Evolutionary conservation across 176 grass and related monocot species (phyloP), one percentile per base, ranked within the genome.

Genomic region (Hordeum marinum): DNA sequence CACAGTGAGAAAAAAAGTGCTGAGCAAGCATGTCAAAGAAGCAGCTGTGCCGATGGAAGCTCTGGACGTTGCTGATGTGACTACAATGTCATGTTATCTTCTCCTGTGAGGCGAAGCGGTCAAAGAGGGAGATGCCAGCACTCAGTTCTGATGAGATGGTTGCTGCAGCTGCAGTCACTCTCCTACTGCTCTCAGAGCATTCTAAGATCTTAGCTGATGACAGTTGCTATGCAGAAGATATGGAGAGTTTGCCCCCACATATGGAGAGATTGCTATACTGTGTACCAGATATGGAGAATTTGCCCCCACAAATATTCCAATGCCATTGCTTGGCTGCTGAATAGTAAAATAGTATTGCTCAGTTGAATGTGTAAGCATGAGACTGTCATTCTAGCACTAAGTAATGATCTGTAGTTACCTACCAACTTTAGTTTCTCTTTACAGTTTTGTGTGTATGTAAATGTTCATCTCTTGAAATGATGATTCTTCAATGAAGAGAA

Each of bases 381-480:
- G 11, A 79, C 23, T 87, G 35, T 57, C 68, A 66, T 24, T 39
- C 8, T 37, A 25, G 79, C 55, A 55, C 10, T 7, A 62, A 62
- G 10, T 62, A 62, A 12, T 62, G 23, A 15, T 45, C 32, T 34
- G 32, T 34, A 79, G 63, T 40, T 63, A 41, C 68, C 68, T 32
- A 25, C 27, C 66, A 68, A 9, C 23, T 87, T 35, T 60, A 14
- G 3, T 77, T 25, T 55, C 20, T 6, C 34, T 18, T 46, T 64
- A 23, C 9, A 81, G 3, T 42, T 63, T 15, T 75, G 10, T 87
- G 17, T 34, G 40, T 70, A 29, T 40, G 52, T 37, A 83, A 68
- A 88, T 77, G 75, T 27, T 17, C 41, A 26, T 61, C 68, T 61
- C 50, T 77, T 60, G 71, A 72, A 46, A 52, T 18, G 48, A 72